Conservation (phyloP, 1,284 basidiomycete genomes). For the Fomitopsis schrenkii region DNA sequence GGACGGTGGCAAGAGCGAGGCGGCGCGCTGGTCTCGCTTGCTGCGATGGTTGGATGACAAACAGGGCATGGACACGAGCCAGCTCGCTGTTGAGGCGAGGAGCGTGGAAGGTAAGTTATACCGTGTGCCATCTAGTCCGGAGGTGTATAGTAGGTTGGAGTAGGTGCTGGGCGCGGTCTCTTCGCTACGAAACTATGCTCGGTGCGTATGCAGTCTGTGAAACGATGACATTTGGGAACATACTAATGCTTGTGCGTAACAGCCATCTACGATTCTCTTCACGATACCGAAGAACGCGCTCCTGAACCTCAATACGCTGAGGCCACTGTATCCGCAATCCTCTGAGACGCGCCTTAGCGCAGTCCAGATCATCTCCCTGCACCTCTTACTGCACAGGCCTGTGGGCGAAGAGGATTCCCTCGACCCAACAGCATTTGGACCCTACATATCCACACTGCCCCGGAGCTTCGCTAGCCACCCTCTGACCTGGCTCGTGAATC, state of each 20-base stretch:
- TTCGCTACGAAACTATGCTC: slow-evolving; percentile 47
- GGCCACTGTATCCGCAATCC: slow-evolving; percentile 42
- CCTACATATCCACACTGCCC: slow-evolving; percentile 75
- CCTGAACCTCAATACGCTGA: slow-evolving; percentile 67
- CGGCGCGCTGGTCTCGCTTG: slow-evolving; percentile 46
- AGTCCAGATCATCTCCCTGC: slow-evolving; percentile 48
- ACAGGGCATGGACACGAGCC: slow-evolving; percentile 45
- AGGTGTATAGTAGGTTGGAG: not conserved
- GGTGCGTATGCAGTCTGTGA: slow-evolving; percentile 29
- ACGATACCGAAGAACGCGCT: slow-evolving; percentile 65
- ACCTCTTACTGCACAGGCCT: slow-evolving; percentile 39
- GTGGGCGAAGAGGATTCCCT: slow-evolving; percentile 31
- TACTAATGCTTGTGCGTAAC: not conserved
- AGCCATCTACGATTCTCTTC: slow-evolving; percentile 59
- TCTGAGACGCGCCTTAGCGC: slow-evolving; percentile 40
- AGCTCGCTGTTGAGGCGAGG: slow-evolving; percentile 43
- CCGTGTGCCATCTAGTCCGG: not conserved
- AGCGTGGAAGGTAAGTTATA: slow-evolving; percentile 17
- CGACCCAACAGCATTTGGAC: slow-evolving; percentile 65
- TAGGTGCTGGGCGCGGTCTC: slow-evolving; percentile 70
- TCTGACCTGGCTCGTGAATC: slow-evolving; percentile 60
- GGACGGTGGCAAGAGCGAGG: slow-evolving; percentile 15
- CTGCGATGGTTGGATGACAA: slow-evolving; percentile 48
- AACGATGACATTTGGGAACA: not conserved
- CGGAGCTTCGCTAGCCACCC: slow-evolving; percentile 70